Base-by-base conservation (phyloP, 768 basidiomycete genomes). In the Hypholoma sublateritium region DNA sequence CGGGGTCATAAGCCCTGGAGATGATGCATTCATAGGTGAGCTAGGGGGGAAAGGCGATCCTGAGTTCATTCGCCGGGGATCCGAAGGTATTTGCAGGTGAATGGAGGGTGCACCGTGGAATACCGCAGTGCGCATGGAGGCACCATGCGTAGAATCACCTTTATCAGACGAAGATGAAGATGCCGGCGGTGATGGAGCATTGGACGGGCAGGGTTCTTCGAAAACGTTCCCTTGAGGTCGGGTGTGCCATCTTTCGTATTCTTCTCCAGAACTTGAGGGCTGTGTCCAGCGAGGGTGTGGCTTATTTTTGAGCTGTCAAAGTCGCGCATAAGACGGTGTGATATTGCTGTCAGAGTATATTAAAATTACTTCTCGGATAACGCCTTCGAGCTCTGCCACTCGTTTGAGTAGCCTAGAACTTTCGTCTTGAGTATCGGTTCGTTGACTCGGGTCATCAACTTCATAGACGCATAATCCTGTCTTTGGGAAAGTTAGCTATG, bases 401-500 rank as follows among this genome's bases (percentile, higher is more conserved):
- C 91, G 83, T 58, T 84, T 83, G 52, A 89, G 80, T 19, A 93
- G 77, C 36, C 85, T 79, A 34, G 83, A 78, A 43, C 78, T 78
- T 67, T 92, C 90, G 56, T 87, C 87, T 58, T 82, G 80, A 9
- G 70, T 64, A 49, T 79, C 78, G 12, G 72, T 74, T 65, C 82
- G 77, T 69, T 84, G 81, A 58, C 70, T 82, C 22, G 87, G 86
- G 63, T 90, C 88, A 63, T 92, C 90, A 6, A 92, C 83, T 68
- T 93, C 89, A 63, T 93, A 93, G 9, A 92, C 87, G 66, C 91
- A 93, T 4, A 91, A 76, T 1, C 89, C 90, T 47, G 88, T 91
- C 88, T 90, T 28, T 16, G 28, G 14, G 60, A 42, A 44, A n/a
- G 47, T 59, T 36, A 14, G 42, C 37, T 51, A 42, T 19, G 35